phyloP scores from a whole-genome alignment of 164 flowering plant species.

The Echeveria elegans region DNA sequence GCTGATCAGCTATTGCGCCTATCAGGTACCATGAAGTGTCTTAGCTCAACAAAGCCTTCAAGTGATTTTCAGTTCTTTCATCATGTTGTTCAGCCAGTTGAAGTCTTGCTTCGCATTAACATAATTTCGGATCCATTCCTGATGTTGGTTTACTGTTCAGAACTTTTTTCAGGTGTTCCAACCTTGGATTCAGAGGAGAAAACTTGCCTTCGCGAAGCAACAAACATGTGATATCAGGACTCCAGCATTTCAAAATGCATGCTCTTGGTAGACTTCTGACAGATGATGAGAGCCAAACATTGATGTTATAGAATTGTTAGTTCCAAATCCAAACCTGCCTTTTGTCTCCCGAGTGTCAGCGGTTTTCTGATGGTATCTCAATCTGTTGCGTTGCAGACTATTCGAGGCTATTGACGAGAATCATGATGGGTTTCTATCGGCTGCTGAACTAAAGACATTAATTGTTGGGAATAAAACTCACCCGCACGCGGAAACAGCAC shows the following conservation, averaged over 20 bases:
- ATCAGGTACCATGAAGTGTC: constrained; percentile 49
- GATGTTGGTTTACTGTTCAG: not conserved
- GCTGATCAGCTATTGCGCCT: constrained; percentile 62
- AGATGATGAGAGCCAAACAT: constrained; percentile 48
- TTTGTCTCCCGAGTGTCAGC: not conserved
- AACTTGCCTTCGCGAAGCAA: constrained; percentile 58
- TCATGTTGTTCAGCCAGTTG: not conserved
- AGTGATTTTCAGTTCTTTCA: not conserved
- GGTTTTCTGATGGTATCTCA: constrained; percentile 5
- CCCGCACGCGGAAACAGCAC: too few species aligned
- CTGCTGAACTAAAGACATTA: constrained; percentile 53
- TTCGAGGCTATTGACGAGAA: constrained; percentile 46
- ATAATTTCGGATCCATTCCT: not conserved
- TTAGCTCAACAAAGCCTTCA: not conserved
- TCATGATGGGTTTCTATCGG: constrained; percentile 30
- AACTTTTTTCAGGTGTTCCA: constrained; percentile 46
- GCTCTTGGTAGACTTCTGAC: constrained; percentile 52
- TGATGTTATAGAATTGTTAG: constrained; percentile 7
- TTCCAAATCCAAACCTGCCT: not conserved
- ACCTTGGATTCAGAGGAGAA: constrained; percentile 77
- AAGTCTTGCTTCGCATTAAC: too few species aligned
- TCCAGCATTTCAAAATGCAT: constrained; percentile 38
- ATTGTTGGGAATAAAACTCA: too few species aligned
- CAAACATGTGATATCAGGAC: constrained; percentile 66
- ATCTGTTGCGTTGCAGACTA: constrained; percentile 31